Conservation (phyloP, 2,329 filamentous ascomycete genomes). For the Aspergillus piperis region DNA sequence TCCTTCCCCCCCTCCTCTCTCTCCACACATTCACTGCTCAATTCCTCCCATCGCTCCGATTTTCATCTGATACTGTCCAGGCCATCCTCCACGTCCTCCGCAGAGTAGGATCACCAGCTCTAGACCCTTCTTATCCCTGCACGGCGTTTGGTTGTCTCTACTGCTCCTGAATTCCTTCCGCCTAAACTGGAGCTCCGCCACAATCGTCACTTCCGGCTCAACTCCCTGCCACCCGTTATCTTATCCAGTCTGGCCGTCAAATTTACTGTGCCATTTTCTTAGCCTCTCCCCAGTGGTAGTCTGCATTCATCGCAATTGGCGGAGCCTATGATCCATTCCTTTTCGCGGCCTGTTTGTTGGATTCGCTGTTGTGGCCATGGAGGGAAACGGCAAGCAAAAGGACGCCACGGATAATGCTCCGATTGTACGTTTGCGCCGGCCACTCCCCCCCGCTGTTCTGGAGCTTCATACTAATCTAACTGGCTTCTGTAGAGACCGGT, state of each 20-base stretch:
- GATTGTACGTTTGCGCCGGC: slow-evolving; percentile 35
- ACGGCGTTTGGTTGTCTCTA: background rate
- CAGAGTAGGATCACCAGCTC: background rate
- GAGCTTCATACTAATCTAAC: background rate
- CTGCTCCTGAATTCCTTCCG: background rate
- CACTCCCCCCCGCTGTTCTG: slow-evolving; percentile 4
- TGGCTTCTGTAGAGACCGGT: slow-evolving; percentile 44
- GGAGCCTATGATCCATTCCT: slow-evolving; percentile 33
- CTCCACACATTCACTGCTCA: slow-evolving; percentile 14
- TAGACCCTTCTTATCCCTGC: background rate
- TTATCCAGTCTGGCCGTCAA: background rate
- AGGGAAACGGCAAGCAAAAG: slow-evolving; percentile 34
- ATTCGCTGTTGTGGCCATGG: slow-evolving; percentile 37
- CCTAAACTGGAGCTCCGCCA: slow-evolving; percentile 10
- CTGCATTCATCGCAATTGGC: slow-evolving; percentile 7
- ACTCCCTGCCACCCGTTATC: slow-evolving; percentile 6
- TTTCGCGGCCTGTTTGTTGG: slow-evolving; percentile 24
- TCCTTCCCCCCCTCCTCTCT: background rate
- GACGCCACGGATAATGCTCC: slow-evolving; percentile 40
- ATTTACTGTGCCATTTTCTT: background rate
- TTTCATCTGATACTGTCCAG: background rate
- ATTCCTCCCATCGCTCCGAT: slow-evolving; percentile 1
- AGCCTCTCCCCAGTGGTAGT: background rate
- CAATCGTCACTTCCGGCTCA: slow-evolving; percentile 1
- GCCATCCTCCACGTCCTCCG: background rate